phyloP scores from a whole-genome alignment of 768 basidiomycete genomes.

The Butyriboletus loyo region DNA sequence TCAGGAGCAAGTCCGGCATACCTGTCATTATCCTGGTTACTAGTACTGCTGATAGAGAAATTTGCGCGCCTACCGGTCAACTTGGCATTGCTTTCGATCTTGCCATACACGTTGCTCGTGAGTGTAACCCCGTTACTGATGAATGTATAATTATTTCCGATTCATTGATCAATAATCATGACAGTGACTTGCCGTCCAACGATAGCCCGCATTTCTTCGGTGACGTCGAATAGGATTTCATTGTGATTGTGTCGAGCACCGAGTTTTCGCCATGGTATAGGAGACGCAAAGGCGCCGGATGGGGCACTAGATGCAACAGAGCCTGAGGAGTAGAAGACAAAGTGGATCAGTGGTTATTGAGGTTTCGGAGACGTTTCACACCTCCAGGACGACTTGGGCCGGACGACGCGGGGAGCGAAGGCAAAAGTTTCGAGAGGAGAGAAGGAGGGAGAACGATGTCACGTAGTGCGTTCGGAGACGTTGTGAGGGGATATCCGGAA shows the following conservation, averaged over 20 bases:
- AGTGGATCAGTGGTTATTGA: not conserved
- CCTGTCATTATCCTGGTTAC: constrained; percentile 41
- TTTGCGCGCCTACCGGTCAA: constrained; percentile 58
- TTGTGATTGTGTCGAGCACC: constrained; percentile 82
- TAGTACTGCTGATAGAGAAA: not conserved
- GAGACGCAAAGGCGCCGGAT: constrained; percentile 69
- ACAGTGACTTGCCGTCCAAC: constrained; percentile 25
- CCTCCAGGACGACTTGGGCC: constrained; percentile 30
- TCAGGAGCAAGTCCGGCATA: constrained; percentile 82
- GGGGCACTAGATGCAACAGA: constrained; percentile 36
- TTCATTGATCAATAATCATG: not conserved
- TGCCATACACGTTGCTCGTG: constrained; percentile 68
- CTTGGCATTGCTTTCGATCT: constrained; percentile 71
- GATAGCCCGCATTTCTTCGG: constrained; percentile 68
- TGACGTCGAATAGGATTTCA: constrained; percentile 90
- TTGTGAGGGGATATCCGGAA: constrained; percentile 89
- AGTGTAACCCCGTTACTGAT: constrained; percentile 65
- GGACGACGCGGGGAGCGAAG: constrained; percentile 29
- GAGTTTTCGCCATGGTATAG: constrained; percentile 90
- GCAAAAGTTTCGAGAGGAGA: constrained; percentile 69
- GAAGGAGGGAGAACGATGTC: constrained; percentile 94
- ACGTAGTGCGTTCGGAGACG: constrained; percentile 81
- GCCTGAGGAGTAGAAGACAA: constrained; percentile 6
- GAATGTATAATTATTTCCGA: not conserved
- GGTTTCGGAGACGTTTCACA: not conserved